A percentile compares a stretch with the other conserved stretches of the same genome.
Conservation (phyloP, 176 grass and related monocot species). For the Oryza meyeriana region DNA sequence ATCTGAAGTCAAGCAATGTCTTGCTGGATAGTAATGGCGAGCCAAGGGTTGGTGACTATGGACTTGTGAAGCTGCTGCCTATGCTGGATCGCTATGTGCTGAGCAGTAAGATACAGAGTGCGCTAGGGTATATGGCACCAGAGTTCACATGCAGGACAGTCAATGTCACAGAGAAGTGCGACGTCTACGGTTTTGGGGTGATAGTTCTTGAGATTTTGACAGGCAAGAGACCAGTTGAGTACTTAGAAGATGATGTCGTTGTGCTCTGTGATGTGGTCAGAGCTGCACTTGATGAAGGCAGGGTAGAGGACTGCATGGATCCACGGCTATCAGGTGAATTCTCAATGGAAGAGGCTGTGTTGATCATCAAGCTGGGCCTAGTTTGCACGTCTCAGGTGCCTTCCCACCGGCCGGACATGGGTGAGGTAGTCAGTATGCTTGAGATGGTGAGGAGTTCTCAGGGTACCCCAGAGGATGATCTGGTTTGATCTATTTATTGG, state of each 20-base stretch:
- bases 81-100: slow-evolving; percentile 71
- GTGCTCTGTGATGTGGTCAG: slow-evolving; percentile 68
- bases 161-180: slow-evolving; percentile 77
- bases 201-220: slow-evolving; percentile 71
- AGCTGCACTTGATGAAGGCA: slow-evolving; percentile 51
- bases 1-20: slow-evolving; percentile 80
- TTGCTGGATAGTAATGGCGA: slow-evolving; percentile 62
- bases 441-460: slow-evolving; percentile 64
- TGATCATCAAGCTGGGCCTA: slow-evolving; percentile 70
- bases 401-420: slow-evolving; percentile 67
- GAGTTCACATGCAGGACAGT: slow-evolving; percentile 65
- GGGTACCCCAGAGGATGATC: slow-evolving; percentile 49
- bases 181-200: slow-evolving; percentile 75
- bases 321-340: slow-evolving; percentile 51
- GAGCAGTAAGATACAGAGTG: slow-evolving; percentile 85
- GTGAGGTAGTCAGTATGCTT: slow-evolving; percentile 66
- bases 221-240: slow-evolving; percentile 61
- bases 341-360: slow-evolving; percentile 49
- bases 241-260: slow-evolving; percentile 72
- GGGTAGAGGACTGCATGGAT: slow-evolving; percentile 58
- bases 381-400: slow-evolving; percentile 77
- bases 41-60: slow-evolving; percentile 67
- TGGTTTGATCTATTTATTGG: slow-evolving; percentile 35
- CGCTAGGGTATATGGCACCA: slow-evolving; percentile 78
- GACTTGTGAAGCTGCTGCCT: slow-evolving; percentile 67